These are phyloP conservation scores for Aspergillus quadrilineatus DNA, from an alignment of 2,329 filamentous ascomycete genomes.

Conservation along the genomic window DNA sequence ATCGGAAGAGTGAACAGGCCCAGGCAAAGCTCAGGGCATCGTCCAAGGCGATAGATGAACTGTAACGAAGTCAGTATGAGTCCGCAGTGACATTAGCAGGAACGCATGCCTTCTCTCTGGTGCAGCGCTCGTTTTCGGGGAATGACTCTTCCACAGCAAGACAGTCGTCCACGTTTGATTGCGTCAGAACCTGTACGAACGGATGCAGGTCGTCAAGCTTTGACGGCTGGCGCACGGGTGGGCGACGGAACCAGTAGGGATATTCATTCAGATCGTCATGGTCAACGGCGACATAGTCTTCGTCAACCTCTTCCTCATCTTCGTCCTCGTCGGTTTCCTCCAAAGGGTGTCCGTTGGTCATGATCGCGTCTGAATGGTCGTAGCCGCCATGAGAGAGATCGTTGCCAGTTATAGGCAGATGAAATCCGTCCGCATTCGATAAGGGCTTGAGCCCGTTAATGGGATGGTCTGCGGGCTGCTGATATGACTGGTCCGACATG, in stretches of 20 bases:
- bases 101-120: slow-evolving; percentile 58
- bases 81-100: background rate
- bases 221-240: slow-evolving; percentile 37
- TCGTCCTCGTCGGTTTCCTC: slow-evolving; percentile 31
- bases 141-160: slow-evolving; percentile 60
- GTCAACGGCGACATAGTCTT: slow-evolving; percentile 44
- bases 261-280: slow-evolving; percentile 42
- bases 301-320: slow-evolving; percentile 38
- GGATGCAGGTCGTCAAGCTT: slow-evolving; percentile 63
- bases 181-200: slow-evolving; percentile 70
- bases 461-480: slow-evolving; percentile 32
- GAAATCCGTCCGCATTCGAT: slow-evolving; percentile 32
- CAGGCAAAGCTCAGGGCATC: slow-evolving; percentile 72
- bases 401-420: slow-evolving; percentile 27
- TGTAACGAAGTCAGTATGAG: slow-evolving; percentile 35
- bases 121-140: slow-evolving; percentile 57
- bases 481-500: slow-evolving; percentile 32
- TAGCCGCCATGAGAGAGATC: slow-evolving; percentile 33
- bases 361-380: slow-evolving; percentile 27
- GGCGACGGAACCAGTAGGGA: slow-evolving; percentile 44
- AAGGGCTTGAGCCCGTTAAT: slow-evolving; percentile 33
- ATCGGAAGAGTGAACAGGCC: slow-evolving; percentile 70
- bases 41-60: slow-evolving; percentile 73
- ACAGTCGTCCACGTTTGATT: slow-evolving; percentile 53
- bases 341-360: slow-evolving; percentile 33